Conservation (phyloP, 2,329 filamentous ascomycete species). For the Neurospora sp. region DNA sequence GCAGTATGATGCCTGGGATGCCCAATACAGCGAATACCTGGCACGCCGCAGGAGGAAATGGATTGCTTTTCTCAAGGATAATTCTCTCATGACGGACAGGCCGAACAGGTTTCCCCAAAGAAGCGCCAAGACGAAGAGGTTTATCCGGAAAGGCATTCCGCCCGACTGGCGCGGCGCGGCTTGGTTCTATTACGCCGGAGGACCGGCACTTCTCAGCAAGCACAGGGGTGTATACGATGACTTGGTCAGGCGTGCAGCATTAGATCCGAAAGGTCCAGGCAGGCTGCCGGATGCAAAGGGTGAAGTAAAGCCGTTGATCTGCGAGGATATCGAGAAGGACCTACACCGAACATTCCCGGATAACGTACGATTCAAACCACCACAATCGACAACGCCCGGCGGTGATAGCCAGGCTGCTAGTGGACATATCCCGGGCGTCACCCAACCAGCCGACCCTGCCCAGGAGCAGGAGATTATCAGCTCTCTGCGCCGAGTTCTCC, state of each 20-base stretch:
- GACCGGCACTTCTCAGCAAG: slow-evolving; percentile 66
- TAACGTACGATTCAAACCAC: slow-evolving; percentile 71
- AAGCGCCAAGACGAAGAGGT: slow-evolving; percentile 76
- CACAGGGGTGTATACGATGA: slow-evolving; percentile 68
- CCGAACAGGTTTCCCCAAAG: slow-evolving; percentile 72
- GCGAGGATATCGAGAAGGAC: slow-evolving; percentile 88
- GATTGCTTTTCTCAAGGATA: slow-evolving; percentile 66
- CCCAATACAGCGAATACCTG: slow-evolving; percentile 64
- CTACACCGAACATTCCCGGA: slow-evolving; percentile 91
- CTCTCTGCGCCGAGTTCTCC: slow-evolving; percentile 73
- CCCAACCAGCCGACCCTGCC: slow-evolving; percentile 25
- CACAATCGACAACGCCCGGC: slow-evolving; percentile 14
- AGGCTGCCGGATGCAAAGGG: slow-evolving; percentile 8
- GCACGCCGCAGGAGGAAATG: slow-evolving; percentile 72
- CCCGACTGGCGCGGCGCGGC: slow-evolving; percentile 90
- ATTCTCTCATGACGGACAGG: slow-evolving; percentile 58
- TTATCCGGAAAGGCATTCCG: slow-evolving; percentile 85
- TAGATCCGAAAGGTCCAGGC: slow-evolving; percentile 12
- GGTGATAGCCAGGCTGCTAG: slow-evolving; percentile 12
- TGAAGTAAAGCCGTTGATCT: slow-evolving; percentile 59
- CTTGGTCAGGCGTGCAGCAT: slow-evolving; percentile 44
- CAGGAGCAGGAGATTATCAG: slow-evolving; percentile 68
- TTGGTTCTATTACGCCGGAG: slow-evolving; percentile 94
- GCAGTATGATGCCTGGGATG: slow-evolving; percentile 76
- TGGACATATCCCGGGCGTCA: slow-evolving; percentile 9